Percentiles rank a stretch among this genome's conserved stretches.
phyloP scores from a whole-genome alignment of 1,284 basidiomycete genomes.

The Termitomyces sp. region DNA sequence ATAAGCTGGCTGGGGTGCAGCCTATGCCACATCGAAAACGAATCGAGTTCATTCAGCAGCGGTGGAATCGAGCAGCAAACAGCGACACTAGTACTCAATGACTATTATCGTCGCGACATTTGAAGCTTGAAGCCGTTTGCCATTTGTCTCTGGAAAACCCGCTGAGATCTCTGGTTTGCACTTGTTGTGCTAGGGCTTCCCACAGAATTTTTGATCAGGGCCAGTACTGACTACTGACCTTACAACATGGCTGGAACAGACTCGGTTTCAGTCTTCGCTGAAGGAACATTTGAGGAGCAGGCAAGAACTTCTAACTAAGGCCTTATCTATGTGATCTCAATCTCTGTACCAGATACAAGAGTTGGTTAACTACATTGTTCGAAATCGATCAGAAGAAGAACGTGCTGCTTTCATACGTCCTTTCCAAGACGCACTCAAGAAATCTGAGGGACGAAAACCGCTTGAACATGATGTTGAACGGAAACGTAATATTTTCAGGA shows the following conservation, averaged over 20 bases:
- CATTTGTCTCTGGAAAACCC: too few species aligned
- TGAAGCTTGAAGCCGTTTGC: too few species aligned
- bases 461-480: constrained; percentile 49
- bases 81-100: too few species aligned
- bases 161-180: constrained; percentile 24
- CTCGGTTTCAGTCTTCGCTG: constrained; percentile 81
- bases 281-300: constrained; percentile 87
- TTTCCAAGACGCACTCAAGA: constrained; percentile 57
- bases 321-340: constrained; percentile 7
- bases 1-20: too few species aligned
- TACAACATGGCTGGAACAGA: constrained; percentile 47
- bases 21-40: too few species aligned
- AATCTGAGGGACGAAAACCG: constrained; percentile 47
- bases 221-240: constrained; percentile 4
- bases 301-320: constrained; percentile 32
- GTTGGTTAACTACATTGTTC: constrained; percentile 71
- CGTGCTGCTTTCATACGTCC: constrained; percentile 59
- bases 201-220: constrained; percentile 18
- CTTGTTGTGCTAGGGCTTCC: constrained; percentile 29
- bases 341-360: constrained; percentile 62
- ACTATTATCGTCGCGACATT: too few species aligned
- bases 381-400: constrained; percentile 65
- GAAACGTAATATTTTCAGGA: constrained; percentile 48
- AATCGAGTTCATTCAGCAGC: too few species aligned
- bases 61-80: too few species aligned